Percentiles rank a stretch among this genome's conserved stretches.
phyloP scores from a whole-genome alignment of 2,329 filamentous ascomycete species.

The Elsinoe necatrix region DNA sequence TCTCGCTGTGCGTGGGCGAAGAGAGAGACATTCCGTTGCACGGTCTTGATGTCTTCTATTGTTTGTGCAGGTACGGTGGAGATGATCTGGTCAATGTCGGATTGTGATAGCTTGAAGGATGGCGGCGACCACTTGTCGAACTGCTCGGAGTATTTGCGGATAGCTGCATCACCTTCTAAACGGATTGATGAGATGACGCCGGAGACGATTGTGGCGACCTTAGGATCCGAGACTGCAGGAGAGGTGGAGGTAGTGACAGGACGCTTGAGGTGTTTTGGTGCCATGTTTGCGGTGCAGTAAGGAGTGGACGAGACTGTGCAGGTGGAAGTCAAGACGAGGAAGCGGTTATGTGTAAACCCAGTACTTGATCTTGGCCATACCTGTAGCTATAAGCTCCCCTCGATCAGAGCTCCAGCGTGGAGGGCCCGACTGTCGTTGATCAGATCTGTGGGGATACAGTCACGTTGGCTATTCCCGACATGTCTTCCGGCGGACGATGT shows the following conservation, averaged over 20 bases:
- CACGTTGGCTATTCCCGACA: background rate
- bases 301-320: background rate
- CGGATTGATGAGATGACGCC: slow-evolving; percentile 43
- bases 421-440: slow-evolving; percentile 2
- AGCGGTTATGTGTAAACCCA: background rate
- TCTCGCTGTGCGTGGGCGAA: slow-evolving; percentile 44
- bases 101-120: slow-evolving; percentile 41
- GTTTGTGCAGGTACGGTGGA: slow-evolving; percentile 39
- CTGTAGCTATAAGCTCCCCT: slow-evolving; percentile 12
- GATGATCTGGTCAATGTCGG: slow-evolving; percentile 41
- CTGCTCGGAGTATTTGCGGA: slow-evolving; percentile 43
- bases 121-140: slow-evolving; percentile 47
- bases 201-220: slow-evolving; percentile 34
- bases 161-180: slow-evolving; percentile 40
- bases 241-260: background rate
- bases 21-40: slow-evolving; percentile 42
- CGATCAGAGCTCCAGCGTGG: background rate
- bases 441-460: background rate
- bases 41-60: slow-evolving; percentile 46
- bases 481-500: slow-evolving; percentile 1
- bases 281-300: slow-evolving; percentile 5
- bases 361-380: background rate
- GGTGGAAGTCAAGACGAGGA: background rate
- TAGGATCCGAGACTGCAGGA: background rate
- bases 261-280: slow-evolving; percentile 12